Percentiles rank a stretch among this genome's conserved stretches.
Conservation (phyloP, 306 rosid species). For the Styphnolobium japonicum region DNA sequence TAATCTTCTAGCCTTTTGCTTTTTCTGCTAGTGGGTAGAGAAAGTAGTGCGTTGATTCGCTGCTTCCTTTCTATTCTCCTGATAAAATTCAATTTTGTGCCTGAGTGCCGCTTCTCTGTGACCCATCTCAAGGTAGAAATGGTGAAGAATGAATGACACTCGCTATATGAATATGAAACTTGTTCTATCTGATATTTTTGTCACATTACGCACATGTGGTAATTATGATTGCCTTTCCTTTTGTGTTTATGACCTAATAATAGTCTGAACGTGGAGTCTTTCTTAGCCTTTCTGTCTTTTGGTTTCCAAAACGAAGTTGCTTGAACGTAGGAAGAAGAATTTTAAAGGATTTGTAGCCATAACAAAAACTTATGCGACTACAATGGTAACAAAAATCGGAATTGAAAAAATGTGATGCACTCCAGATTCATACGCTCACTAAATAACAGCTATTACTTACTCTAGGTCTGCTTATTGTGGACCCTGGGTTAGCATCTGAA, state of each 20-base stretch:
- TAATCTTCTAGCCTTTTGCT: not conserved
- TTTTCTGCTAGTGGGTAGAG: not conserved
- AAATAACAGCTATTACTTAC: not conserved
- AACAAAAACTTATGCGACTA: not conserved
- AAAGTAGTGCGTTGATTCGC: conserved; percentile 19
- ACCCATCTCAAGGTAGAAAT: conserved; percentile 23
- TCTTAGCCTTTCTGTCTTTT: not conserved
- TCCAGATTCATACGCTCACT: not conserved
- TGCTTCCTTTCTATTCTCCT: not conserved
- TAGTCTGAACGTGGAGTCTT: too few relatives aligned
- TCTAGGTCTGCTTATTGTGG: not conserved
- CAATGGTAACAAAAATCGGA: not conserved
- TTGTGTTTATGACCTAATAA: conserved; percentile 31
- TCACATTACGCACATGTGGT: conserved; percentile 34
- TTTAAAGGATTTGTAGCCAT: conserved; percentile 2
- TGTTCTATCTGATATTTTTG: conserved; percentile 21
- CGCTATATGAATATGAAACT: not conserved
- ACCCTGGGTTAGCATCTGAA: not conserved
- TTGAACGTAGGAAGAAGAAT: conserved; percentile 21
- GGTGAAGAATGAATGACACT: conserved; percentile 30
- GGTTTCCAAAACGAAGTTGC: conserved; percentile 3
- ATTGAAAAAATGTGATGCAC: not conserved
- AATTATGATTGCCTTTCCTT: conserved; percentile 7
- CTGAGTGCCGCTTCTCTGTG: conserved; percentile 19
- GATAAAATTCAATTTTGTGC: not conserved